Evolutionary conservation across 2,329 filamentous ascomycete species (phyloP).

Genomic region (Drechslera avenae): DNA sequence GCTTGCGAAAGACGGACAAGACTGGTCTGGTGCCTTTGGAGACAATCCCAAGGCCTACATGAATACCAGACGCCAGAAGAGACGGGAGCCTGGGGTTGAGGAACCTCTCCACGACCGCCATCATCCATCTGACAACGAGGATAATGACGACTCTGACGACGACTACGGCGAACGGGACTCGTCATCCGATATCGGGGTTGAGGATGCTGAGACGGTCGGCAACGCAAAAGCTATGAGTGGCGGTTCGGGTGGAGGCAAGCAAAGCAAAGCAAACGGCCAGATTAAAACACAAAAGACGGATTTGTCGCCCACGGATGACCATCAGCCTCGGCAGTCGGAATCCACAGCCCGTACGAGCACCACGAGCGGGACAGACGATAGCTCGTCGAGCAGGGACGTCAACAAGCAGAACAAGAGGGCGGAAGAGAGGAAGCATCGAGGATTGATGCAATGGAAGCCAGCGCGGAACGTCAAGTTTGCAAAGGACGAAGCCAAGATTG

Average conservation of each 20-base stretch:
- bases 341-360: conserved; percentile 38
- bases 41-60: conserved; percentile 70
- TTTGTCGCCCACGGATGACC: conserved; percentile 29
- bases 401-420: conserved; percentile 69
- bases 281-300: conserved; percentile 38
- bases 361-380: conserved; percentile 20
- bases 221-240: conserved; percentile 31
- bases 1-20: conserved; percentile 77
- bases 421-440: conserved; percentile 83
- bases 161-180: conserved; percentile 46
- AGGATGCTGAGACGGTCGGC: conserved; percentile 56
- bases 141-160: conserved; percentile 48
- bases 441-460: conserved; percentile 94
- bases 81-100: conserved; percentile 62
- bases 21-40: conserved; percentile 88
- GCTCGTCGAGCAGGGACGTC: conserved; percentile 60
- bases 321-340: conserved; percentile 29
- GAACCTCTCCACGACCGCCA: conserved; percentile 58
- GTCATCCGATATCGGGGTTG: conserved; percentile 62
- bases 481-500: conserved; percentile 84
- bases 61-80: conserved; percentile 58
- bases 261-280: conserved; percentile 22
- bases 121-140: conserved; percentile 52
- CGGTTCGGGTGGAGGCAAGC: conserved; percentile 18
- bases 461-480: conserved; percentile 85